Base-by-base conservation (phyloP, 768 basidiomycete species). In the Cystobasidium ongulense region DNA sequence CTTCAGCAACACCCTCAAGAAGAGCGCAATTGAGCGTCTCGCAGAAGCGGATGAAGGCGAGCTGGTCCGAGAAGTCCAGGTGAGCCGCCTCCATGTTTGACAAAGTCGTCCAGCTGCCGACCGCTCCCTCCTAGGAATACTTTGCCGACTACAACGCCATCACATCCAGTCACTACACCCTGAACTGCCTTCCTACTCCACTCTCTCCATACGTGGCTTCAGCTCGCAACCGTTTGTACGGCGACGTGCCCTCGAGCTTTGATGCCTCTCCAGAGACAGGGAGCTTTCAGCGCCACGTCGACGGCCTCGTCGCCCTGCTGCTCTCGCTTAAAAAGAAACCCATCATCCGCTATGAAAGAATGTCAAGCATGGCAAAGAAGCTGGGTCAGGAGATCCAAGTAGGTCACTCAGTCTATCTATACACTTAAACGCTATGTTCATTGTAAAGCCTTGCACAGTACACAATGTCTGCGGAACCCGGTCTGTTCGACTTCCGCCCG, bases 271-370 rank as follows among this genome's bases (percentile, higher is more conserved):
- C 63, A 53, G 70, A 78, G 80, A 85, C 33, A 81, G 83, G 62
- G 11, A 91, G 91, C 15, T 85, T 97, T 33, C 86, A 90, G 63
- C 85, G 86, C n/a, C 85, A 88, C 38, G 86, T 92, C 31, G 88
- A 90, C 80, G 90, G 91, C 1, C 85, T 99, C 18, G 84, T 87
- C 0, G 89, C 94, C 0, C 89, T 94, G 8, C 84, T 98, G 54
- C 86, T 99, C 27, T 96, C 94, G 79, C 82, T 99, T 79, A 97
- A 90, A 85, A 98, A 98, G 85, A 92, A 91, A 78, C 95, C 96
- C 0, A 82, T 93, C 23, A 90, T 99, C 66, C 87, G 96, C 10
- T 97, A 92, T 80, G 95, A 98, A 81, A 88, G 86, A 80, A 94
- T 93, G 89, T 92, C 90, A 73, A 82, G 85, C 0, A 91, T 95